A percentile compares a stretch with the other conserved stretches of the same genome.
phyloP scores from a whole-genome alignment of 305 asterid species.

The Rubia occidens region DNA sequence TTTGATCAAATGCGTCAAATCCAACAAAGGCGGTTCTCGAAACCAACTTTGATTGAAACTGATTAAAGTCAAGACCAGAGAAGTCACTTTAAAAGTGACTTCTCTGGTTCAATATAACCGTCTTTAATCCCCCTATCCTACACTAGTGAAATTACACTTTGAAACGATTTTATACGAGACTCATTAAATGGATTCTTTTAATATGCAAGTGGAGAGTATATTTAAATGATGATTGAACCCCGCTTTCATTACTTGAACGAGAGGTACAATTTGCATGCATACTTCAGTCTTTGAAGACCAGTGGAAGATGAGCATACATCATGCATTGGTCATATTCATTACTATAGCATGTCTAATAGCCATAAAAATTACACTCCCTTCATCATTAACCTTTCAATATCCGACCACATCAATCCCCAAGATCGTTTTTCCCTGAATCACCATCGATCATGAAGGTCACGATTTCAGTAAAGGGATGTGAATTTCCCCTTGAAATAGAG shows the following conservation, averaged over 20 bases:
- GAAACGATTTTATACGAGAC: too few relatives aligned
- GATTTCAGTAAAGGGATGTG: constrained; percentile 32
- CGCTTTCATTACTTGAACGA: background rate
- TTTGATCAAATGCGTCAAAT: too few relatives aligned
- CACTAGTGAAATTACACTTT: too few relatives aligned
- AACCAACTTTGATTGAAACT: too few relatives aligned
- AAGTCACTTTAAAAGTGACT: too few relatives aligned
- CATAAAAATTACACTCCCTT: background rate
- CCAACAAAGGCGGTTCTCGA: too few relatives aligned
- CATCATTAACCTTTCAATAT: background rate
- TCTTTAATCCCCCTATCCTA: too few relatives aligned
- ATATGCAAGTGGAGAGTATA: too few relatives aligned
- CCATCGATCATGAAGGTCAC: constrained; percentile 35
- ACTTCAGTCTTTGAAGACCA: background rate
- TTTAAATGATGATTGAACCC: background rate
- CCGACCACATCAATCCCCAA: background rate
- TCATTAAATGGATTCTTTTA: too few relatives aligned
- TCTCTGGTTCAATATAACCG: too few relatives aligned
- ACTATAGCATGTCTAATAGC: background rate
- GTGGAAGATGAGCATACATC: background rate
- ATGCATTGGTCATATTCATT: background rate
- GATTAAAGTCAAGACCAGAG: too few relatives aligned
- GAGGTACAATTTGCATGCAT: background rate
- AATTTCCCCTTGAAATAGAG: constrained; percentile 43
- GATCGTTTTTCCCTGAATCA: background rate